These are phyloP conservation scores for Talaromyces proteolyticus DNA, from an alignment of 495 filamentous ascomycete genomes.

Conservation along the genomic window DNA sequence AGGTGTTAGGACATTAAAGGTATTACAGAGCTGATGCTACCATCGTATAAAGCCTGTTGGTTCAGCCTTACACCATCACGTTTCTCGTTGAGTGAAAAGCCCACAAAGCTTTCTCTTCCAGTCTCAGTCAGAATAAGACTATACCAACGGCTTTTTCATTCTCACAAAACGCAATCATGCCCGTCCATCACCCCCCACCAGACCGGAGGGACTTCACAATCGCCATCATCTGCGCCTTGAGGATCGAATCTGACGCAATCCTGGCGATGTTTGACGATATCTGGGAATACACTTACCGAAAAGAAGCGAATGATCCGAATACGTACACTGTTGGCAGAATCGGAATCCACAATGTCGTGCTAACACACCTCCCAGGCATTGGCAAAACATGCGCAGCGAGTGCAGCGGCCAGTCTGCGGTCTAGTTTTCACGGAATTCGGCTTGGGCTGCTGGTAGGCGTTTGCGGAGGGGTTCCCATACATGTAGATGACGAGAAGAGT, in stretches of 20 bases:
- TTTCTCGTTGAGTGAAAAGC: no score
- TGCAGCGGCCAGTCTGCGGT: slow-evolving; percentile 13
- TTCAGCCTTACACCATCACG: no score
- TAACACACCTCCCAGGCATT: slow-evolving; percentile 14
- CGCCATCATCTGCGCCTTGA: slow-evolving; percentile 23
- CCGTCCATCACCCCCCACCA: no score
- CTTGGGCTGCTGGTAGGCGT: slow-evolving; percentile 13
- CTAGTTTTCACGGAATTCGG: slow-evolving; percentile 22
- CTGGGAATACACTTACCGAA: slow-evolving; percentile 10
- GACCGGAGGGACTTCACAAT: slow-evolving; percentile 18
- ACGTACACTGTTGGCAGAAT: slow-evolving; percentile 19
- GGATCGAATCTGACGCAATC: slow-evolving; percentile 19
- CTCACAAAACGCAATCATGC: no score
- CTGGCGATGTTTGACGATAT: slow-evolving; percentile 14
- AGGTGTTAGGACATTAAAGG: no score
- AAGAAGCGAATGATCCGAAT: slow-evolving; percentile 14
- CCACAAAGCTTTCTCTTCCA: no score
- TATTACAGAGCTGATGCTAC: no score
- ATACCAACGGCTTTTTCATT: no score
- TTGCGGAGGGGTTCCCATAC: slow-evolving; percentile 14
- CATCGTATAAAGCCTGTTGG: no score
- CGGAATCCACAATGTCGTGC: slow-evolving; percentile 17
- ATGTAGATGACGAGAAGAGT: neutral
- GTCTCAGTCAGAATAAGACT: no score
- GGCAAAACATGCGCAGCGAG: slow-evolving; percentile 14